Evolutionary conservation across 352 stramenopile genomes (phyloP).

Genomic region (Phytophthora lateralis): DNA sequence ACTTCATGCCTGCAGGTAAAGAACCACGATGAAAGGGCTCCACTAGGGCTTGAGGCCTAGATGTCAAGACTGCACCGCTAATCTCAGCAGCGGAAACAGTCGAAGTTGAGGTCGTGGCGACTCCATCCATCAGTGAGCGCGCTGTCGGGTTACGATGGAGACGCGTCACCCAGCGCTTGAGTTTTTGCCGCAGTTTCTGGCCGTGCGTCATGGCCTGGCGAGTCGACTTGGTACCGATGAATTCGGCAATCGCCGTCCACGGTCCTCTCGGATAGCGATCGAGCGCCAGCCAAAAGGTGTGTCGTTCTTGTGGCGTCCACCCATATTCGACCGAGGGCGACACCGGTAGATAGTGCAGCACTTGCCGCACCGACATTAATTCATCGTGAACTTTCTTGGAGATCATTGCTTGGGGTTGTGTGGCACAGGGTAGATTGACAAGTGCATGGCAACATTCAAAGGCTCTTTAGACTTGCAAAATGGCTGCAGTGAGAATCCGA

Average conservation of each 20-base stretch:
- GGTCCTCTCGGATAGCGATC: conserved; percentile 44
- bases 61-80: conserved; percentile 1
- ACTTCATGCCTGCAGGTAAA: not conserved
- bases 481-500: conserved; percentile 21
- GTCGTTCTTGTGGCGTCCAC: conserved; percentile 38
- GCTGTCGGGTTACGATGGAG: conserved; percentile 23
- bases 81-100: not conserved
- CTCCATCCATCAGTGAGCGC: conserved; percentile 16
- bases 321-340: conserved; percentile 29
- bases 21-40: too few species aligned
- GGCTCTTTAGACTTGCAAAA: conserved; percentile 15
- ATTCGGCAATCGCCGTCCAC: conserved; percentile 52
- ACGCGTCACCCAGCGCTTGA: conserved; percentile 44
- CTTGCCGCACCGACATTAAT: conserved; percentile 24
- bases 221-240: conserved; percentile 52
- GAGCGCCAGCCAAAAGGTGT: conserved; percentile 46
- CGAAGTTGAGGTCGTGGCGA: not conserved
- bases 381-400: conserved; percentile 36
- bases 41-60: not conserved
- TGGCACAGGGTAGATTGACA: conserved; percentile 13
- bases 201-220: conserved; percentile 55
- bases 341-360: conserved; percentile 28
- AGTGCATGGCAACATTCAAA: conserved; percentile 1
- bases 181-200: conserved; percentile 55
- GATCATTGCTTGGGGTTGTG: conserved; percentile 19